phyloP scores from a whole-genome alignment of 345 rosid species.

The Carallia brachiata region DNA sequence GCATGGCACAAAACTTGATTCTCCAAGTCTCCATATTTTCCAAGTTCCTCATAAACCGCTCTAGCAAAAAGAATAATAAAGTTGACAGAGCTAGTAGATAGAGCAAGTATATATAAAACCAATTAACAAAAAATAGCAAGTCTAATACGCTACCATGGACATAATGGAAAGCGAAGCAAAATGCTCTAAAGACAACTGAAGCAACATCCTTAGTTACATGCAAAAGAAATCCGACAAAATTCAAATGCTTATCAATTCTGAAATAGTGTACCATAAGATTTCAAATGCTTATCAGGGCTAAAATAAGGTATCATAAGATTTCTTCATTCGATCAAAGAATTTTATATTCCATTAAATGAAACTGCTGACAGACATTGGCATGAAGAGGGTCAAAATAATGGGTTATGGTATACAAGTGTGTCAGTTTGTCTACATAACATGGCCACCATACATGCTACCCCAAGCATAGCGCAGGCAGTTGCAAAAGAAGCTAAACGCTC shows the following conservation, averaged over 20 bases:
- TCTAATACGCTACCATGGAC: neutral
- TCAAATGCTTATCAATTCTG: neutral
- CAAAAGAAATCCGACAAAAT: neutral
- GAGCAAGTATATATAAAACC: neutral
- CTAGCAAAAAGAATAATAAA: slow-evolving; percentile 31
- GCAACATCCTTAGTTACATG: neutral
- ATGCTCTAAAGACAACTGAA: neutral
- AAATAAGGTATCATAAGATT: slow-evolving; percentile 2
- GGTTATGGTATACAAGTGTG: no score
- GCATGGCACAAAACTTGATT: slow-evolving; percentile 93
- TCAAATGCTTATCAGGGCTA: neutral
- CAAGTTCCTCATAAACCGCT: slow-evolving; percentile 97
- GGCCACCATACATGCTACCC: neutral
- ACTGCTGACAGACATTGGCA: no score
- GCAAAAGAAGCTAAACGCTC: no score
- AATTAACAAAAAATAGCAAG: neutral
- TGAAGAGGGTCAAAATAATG: no score
- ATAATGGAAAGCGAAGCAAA: neutral
- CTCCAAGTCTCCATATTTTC: slow-evolving; percentile 95
- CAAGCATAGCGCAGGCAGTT: no score
- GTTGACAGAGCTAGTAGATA: neutral
- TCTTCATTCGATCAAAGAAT: neutral
- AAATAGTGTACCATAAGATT: neutral
- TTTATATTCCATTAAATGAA: neutral
- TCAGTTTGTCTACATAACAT: neutral